A percentile compares a stretch with the other conserved stretches of the same genome.
These are phyloP conservation scores for Fennellomyces sp. DNA, from an alignment of 371 early-diverging fungal species.

Conservation along the genomic window DNA sequence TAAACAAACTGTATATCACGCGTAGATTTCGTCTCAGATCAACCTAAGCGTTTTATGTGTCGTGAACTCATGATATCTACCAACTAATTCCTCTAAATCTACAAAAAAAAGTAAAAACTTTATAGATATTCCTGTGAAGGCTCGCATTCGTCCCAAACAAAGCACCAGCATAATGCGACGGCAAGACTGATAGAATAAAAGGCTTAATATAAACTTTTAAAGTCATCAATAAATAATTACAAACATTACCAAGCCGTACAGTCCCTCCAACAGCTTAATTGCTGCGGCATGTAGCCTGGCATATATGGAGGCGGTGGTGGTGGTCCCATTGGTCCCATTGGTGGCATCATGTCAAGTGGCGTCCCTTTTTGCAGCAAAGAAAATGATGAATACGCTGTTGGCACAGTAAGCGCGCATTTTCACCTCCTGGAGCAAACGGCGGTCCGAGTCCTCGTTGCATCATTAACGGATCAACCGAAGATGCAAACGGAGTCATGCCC, in stretches of 20 bases:
- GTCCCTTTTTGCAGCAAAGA: background rate
- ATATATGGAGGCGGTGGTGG: background rate
- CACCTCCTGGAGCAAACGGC: conserved; percentile 1
- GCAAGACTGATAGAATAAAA: background rate
- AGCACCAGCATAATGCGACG: background rate
- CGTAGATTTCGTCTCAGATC: too few relatives aligned
- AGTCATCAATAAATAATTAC: background rate
- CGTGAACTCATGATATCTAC: too few relatives aligned
- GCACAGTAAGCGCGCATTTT: background rate
- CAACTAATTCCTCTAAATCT: too few relatives aligned
- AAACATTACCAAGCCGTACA: conserved; percentile 1
- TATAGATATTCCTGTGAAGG: background rate
- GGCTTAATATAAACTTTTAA: background rate
- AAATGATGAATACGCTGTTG: background rate
- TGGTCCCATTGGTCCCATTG: background rate
- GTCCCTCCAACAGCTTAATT: background rate
- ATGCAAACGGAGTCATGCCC: conserved; percentile 5
- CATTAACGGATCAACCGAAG: conserved; percentile 8
- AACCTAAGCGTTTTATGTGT: too few relatives aligned
- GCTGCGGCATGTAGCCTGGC: background rate
- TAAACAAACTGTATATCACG: too few relatives aligned
- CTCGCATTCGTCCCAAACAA: background rate
- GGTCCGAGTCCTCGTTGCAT: background rate
- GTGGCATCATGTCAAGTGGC: background rate
- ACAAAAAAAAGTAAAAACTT: too few relatives aligned